These are phyloP conservation scores for maize (Zea mays) DNA, from an alignment of 176 grass and related monocot genomes.

Conservation along the genomic window Zm-B73-REFERENCE-NAM-5.0 NC_050098.1:141442001-141442500, in stretches of 20 bases:
- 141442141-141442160: too few species aligned
- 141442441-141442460: background rate
- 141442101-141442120: background rate
- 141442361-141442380: background rate
- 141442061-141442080: slow-evolving; percentile 70
- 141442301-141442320: slow-evolving; percentile 54
- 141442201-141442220: slow-evolving; percentile 65
- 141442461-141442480: background rate
- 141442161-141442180: slow-evolving; percentile 79
- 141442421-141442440: background rate
- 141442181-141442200: slow-evolving; percentile 91
- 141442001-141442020: slow-evolving; percentile 74
- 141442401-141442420: background rate
- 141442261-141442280: slow-evolving; percentile 44
- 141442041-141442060: slow-evolving; percentile 75
- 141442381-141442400: background rate
- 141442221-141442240: slow-evolving; percentile 75
- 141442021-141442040: slow-evolving; percentile 76
- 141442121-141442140: background rate
- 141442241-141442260: slow-evolving; percentile 63
- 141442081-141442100: background rate
- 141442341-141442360: slow-evolving; percentile 60
- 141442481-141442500: background rate
- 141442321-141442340: slow-evolving; percentile 64
- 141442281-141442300: slow-evolving; percentile 73